phyloP scores from a whole-genome alignment of 2,329 filamentous ascomycete genomes.

The Ascochyta lentis region DNA sequence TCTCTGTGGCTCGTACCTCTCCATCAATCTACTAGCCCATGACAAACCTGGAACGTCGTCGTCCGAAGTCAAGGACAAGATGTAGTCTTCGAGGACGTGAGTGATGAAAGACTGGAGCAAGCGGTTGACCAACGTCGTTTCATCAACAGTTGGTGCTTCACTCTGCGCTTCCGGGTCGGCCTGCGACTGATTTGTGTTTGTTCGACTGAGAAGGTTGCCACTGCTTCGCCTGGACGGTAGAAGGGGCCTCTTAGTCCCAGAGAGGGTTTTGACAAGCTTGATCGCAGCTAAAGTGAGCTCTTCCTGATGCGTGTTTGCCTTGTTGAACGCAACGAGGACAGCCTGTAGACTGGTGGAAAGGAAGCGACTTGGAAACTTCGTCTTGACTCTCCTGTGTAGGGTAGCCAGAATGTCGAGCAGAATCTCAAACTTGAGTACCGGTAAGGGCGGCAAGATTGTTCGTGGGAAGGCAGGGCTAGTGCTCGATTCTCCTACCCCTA shows the following conservation, averaged over 20 bases:
- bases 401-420: slow-evolving; percentile 75
- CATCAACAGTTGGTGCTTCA: slow-evolving; percentile 56
- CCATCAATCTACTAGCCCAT: slow-evolving; percentile 66
- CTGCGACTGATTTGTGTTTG: slow-evolving; percentile 44
- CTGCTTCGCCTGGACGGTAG: slow-evolving; percentile 65
- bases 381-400: slow-evolving; percentile 75
- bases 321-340: slow-evolving; percentile 70
- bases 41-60: slow-evolving; percentile 58
- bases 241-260: slow-evolving; percentile 70
- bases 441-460: slow-evolving; percentile 46
- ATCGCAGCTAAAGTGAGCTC: slow-evolving; percentile 74
- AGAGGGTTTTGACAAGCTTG: slow-evolving; percentile 72
- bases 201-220: slow-evolving; percentile 49
- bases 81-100: slow-evolving; percentile 76
- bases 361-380: slow-evolving; percentile 79
- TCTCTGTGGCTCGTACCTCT: slow-evolving; percentile 70
- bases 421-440: slow-evolving; percentile 67
- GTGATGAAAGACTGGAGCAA: slow-evolving; percentile 80
- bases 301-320: slow-evolving; percentile 61
- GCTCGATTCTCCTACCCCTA: slow-evolving; percentile 42
- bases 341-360: slow-evolving; percentile 78
- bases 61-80: slow-evolving; percentile 58
- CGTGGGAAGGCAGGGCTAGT: slow-evolving; percentile 34
- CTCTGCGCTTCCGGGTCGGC: slow-evolving; percentile 65
- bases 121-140: slow-evolving; percentile 67